phyloP scores from a whole-genome alignment of 2,329 filamentous ascomycete species.

The Coccinonectria pachysandricola region DNA sequence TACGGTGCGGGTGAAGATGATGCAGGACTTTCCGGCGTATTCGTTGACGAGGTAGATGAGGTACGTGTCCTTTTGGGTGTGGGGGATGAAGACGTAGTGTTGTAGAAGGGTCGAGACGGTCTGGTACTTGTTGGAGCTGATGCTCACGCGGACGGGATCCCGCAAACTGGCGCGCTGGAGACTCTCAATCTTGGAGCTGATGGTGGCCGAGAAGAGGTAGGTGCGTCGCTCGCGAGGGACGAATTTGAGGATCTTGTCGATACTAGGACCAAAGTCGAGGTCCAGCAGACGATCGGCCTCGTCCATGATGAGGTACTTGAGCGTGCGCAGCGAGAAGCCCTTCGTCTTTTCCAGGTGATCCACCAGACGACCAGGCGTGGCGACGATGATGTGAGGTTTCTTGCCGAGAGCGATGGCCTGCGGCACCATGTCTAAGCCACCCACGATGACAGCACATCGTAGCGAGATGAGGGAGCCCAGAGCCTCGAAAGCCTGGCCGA shows the following conservation, averaged over 20 bases:
- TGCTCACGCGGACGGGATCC: constrained; percentile 73
- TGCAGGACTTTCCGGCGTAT: constrained; percentile 72
- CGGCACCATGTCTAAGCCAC: constrained; percentile 90
- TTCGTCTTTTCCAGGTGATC: constrained; percentile 97
- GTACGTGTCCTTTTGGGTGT: constrained; percentile 81
- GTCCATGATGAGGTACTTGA: constrained; percentile 90
- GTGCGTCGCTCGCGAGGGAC: constrained; percentile 69
- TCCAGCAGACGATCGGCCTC: constrained; percentile 89
- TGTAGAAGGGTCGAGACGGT: constrained; percentile 85
- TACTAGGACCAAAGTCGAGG: constrained; percentile 83
- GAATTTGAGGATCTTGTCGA: constrained; percentile 89
- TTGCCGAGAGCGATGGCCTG: constrained; percentile 89
- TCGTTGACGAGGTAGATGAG: constrained; percentile 81
- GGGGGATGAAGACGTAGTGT: constrained; percentile 76
- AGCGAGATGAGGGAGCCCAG: constrained; percentile 83
- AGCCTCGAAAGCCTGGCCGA: constrained; percentile 77
- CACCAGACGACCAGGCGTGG: constrained; percentile 77
- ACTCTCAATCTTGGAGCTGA: constrained; percentile 87
- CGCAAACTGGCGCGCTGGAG: constrained; percentile 81
- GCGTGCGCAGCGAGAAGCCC: constrained; percentile 71
- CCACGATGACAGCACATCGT: constrained; percentile 75
- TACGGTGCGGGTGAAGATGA: constrained; percentile 88
- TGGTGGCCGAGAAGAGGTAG: constrained; percentile 88
- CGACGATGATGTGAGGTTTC: constrained; percentile 88
- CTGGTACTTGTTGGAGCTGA: constrained; percentile 77